Evolutionary conservation across 371 early-diverging fungal species (phyloP), one percentile per base, ranked within the genome.

Genomic region (Thermomucor indicae-seudaticae): DNA sequence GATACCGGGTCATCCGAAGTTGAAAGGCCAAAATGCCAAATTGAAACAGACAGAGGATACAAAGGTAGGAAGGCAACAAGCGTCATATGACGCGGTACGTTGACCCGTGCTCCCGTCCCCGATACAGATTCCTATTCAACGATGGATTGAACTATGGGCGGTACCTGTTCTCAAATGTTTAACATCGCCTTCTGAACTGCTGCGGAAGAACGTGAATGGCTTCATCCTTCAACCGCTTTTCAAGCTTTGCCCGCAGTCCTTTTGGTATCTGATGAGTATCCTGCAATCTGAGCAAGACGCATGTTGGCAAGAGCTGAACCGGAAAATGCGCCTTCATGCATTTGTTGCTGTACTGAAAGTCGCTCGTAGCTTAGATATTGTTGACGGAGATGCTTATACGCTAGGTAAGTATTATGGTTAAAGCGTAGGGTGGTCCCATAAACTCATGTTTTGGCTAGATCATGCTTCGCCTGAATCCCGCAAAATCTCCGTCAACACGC

Each of bases 281-380:
- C 48, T 75, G 14, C 63, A 75, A 14, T 24, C 55, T 1, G 31
- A 62, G 4, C 29, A 58, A 37, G 39, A 53, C 6, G 27, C n/a
- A n/a, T n/a, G 42, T 8, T 60, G 60, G 58, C 10, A 43, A 8
- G 16, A 22, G 3, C 12, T 67, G 10, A 49, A 65, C 27, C 29
- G 43, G 0, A 28, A 49, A 6, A 60, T 49, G 19, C 60, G 61
- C 27, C 29, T 76, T 3, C 66, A 72, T 46, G 76, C 76, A 7
- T 67, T 76, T 53, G 68, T 76, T 46, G 60, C 76, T 2, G 58
- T 70, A 0, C 30, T 80, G 30, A 81, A 81, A 43, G 58, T 70
- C 5, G 82, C 70, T 23, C 64, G 81, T 29, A 74, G 75, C 6
- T 57, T 83, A 35, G 85, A 84, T 57, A 66, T 81, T n/a, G 70